Base-by-base conservation (phyloP, 768 basidiomycete species). In the Lyophyllum shimeji region DNA sequence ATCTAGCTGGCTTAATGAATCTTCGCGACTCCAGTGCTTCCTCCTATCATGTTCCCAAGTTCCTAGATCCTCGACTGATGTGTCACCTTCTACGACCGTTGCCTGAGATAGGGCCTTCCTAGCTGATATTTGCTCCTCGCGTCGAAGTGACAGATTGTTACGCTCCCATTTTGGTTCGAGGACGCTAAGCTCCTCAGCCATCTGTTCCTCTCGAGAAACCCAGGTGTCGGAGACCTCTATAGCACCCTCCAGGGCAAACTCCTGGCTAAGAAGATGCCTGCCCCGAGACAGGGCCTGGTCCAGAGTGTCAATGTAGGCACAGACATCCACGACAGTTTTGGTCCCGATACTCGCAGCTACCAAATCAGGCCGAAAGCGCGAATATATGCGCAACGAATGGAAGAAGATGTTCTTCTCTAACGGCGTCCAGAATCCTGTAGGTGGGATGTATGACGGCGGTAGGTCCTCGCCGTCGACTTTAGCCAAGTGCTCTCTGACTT, bases 351-450 rank as follows among this genome's bases (percentile, higher is more conserved):
- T 79, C 5, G 73, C 76, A 0, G 90, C 84, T 48, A 95, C 87
- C 46, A 93, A 78, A 68, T 94, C 93, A 0, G 90, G 88, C 20
- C 90, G 73, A 42, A 88, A 76, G 23, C 88, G 80, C 18, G 91
- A 93, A 69, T 89, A 73, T 1, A 84, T 67, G 24, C 79, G 70
- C 20, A 94, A 68, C 0, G 81, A 86, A 67, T 82, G 86, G 67
- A 93, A 94, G 71, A 94, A 90, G 0, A 65, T 60, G 24, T 83
- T 76, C 58, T 89, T 87, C 64, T 95, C 93, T n/a, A 71, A 60
- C 0, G 77, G 66, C 3, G 86, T 83, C 92, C 92, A 94, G 55
- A 71, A 76, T 37, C 77, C 71, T 43, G 71, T 61, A 29, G 80
- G 67, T 18, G 72, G 62, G 54, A 74, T 52, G 58, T 73, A 76